Conservation (phyloP, 345 rosid species). For the Brassica rapa region DNA sequence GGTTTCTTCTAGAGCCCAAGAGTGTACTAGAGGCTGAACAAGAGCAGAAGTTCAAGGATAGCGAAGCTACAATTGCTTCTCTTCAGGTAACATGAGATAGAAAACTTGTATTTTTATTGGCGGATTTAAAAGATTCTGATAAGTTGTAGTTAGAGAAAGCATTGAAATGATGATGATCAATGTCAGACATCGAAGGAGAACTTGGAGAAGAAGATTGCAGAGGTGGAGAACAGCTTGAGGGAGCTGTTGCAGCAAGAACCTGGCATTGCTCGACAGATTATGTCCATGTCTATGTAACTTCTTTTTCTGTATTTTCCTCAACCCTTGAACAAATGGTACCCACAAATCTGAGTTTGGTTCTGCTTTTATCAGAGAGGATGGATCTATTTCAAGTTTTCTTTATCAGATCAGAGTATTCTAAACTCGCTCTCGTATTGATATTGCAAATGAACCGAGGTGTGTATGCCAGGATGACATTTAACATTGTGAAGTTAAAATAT, state of each 20-base stretch:
- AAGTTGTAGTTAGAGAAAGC: not conserved
- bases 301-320: not conserved
- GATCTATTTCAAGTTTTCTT: not conserved
- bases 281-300: constrained; percentile 67
- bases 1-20: constrained; percentile 90
- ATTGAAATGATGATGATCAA: not conserved
- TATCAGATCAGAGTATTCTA: not conserved
- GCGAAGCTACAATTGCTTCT: constrained; percentile 75
- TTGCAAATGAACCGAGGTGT: not conserved
- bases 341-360: constrained; percentile 8
- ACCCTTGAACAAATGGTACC: not conserved
- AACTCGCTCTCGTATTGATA: not conserved
- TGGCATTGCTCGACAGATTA: constrained; percentile 78
- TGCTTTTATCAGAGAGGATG: not conserved
- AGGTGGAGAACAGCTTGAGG: constrained; percentile 81
- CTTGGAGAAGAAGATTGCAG: constrained; percentile 82
- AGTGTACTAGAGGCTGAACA: constrained; percentile 65
- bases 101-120: not conserved
- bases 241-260: constrained; percentile 97
- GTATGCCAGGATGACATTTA: not conserved
- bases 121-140: not conserved
- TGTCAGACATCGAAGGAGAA: constrained; percentile 82
- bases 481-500: not conserved
- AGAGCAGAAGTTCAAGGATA: constrained; percentile 81
- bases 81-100: constrained; percentile 52